Evolutionary conservation across 805 yeast genomes (phyloP), one percentile per base, ranked within the genome.

Genomic region (Kurtzmaniella fragi): DNA sequence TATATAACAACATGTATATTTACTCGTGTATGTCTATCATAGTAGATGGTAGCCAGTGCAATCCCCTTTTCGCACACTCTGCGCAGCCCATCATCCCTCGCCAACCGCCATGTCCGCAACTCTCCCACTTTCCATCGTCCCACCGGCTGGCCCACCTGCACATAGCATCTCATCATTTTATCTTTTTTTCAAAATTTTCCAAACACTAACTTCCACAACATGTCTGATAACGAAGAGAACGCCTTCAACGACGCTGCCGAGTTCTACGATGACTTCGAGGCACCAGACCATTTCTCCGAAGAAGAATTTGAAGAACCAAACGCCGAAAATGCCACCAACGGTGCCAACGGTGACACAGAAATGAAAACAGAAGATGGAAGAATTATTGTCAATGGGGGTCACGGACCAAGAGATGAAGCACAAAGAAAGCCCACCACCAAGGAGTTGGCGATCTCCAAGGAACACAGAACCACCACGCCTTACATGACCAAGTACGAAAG

Each of bases 401-500:
- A 71, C 37, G 82, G 88, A 37, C 74, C 82, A 13, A 76, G 73
- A 12, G 86, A 77, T 28, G 52, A 58, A 32, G 48, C 46, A 40
- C 53, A 53, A 42, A 75, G 74, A 54, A 78, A 73, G 46, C 84
- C 84, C 57, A 76, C 91, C 6, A 70, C 78, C 46, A 81, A 74
- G 50, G 93, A 84, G 50, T 78, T 87, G 54, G 95, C 97, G 14
- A 88, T 93, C 43, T 85, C 96, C 41, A 86, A 78, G 51, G 95
- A 87, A 16, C 70, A 85, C 48, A 79, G 99, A 63, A 76, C 89
- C 20, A 93, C 99, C 11, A 93, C 99, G 4, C 99, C 99, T 39
- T 93, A 91, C 61, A 90, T 93, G 98, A 93, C 99, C 42, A 93
- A 95, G 59, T 93, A 93, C 62, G 99, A 93, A 71, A 78, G 97